Percentiles rank a stretch among this genome's conserved stretches.
Conservation (phyloP, 805 yeast species). For the Nakazawaea ernobii region DNA sequence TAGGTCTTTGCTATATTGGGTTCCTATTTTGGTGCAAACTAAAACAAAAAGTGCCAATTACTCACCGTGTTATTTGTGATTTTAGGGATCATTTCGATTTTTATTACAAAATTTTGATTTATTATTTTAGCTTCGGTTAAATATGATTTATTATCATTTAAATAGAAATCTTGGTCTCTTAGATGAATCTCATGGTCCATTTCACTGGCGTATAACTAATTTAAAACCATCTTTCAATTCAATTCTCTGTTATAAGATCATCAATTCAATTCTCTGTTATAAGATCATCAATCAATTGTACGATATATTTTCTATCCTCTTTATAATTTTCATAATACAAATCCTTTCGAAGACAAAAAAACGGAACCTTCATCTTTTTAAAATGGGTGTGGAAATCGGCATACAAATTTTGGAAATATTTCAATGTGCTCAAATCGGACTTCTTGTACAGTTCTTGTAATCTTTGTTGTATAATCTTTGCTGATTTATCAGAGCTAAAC, state of each 20-base stretch:
- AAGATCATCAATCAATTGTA: constrained; percentile 7
- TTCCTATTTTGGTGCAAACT: constrained; percentile 92
- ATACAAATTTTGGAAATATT: constrained; percentile 4
- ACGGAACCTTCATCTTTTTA: constrained; percentile 10
- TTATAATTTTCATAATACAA: constrained; percentile 3
- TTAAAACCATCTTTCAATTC: not conserved
- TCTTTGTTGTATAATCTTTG: not conserved
- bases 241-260: constrained; percentile 2
- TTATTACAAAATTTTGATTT: constrained; percentile 1
- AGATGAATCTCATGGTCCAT: constrained; percentile 61
- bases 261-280: constrained; percentile 1
- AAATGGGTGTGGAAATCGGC: constrained; percentile 2
- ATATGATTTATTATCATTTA: not conserved
- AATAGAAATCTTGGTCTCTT: not conserved
- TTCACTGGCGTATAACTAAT: constrained; percentile 45
- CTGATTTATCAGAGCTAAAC: not conserved
- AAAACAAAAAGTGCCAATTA: constrained; percentile 56
- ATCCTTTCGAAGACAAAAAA: constrained; percentile 9
- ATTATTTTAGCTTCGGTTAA: constrained; percentile 11
- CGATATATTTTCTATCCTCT: constrained; percentile 9
- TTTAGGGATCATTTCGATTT: constrained; percentile 9
- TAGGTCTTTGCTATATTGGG: constrained; percentile 44
- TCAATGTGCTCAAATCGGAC: not conserved
- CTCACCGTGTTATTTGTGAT: constrained; percentile 56
- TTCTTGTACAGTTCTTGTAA: not conserved